Evolutionary conservation across 495 filamentous ascomycete species (phyloP).

Genomic region (Lentithecium fluviatile): DNA sequence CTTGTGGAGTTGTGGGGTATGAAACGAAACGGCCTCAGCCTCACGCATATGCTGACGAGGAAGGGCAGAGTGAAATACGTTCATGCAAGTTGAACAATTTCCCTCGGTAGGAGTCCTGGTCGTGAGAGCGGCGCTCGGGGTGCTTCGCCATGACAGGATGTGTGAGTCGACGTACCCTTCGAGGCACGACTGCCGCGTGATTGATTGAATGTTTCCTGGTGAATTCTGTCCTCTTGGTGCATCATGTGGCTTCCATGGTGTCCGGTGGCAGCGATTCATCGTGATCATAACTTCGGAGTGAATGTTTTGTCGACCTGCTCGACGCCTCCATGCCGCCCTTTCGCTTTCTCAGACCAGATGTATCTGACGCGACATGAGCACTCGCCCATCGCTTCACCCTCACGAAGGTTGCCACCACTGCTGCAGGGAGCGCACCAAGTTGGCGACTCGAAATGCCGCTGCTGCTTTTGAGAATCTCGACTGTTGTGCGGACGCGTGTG

Average conservation of each 20-base stretch:
- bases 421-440: slow-evolving; percentile 5
- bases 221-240: background rate
- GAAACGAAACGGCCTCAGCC: background rate
- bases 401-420: slow-evolving; percentile 55
- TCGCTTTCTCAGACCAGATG: slow-evolving; percentile 39
- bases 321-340: slow-evolving; percentile 21
- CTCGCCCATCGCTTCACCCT: slow-evolving; percentile 73
- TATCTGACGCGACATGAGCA: slow-evolving; percentile 60
- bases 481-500: slow-evolving; percentile 64
- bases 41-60: background rate
- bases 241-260: slow-evolving; percentile 15
- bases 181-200: too few species aligned
- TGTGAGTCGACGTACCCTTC: too few species aligned
- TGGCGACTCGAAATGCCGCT: slow-evolving; percentile 50
- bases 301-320: background rate
- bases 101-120: background rate
- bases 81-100: background rate
- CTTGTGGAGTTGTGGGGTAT: background rate
- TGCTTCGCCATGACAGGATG: too few species aligned
- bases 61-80: background rate
- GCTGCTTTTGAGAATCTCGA: slow-evolving; percentile 64
- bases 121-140: too few species aligned
- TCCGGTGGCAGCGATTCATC: slow-evolving; percentile 23
- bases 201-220: background rate
- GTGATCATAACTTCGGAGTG: background rate